Evolutionary conservation across 116 monocot species (phyloP).

Genomic region (Iris pallida): DNA sequence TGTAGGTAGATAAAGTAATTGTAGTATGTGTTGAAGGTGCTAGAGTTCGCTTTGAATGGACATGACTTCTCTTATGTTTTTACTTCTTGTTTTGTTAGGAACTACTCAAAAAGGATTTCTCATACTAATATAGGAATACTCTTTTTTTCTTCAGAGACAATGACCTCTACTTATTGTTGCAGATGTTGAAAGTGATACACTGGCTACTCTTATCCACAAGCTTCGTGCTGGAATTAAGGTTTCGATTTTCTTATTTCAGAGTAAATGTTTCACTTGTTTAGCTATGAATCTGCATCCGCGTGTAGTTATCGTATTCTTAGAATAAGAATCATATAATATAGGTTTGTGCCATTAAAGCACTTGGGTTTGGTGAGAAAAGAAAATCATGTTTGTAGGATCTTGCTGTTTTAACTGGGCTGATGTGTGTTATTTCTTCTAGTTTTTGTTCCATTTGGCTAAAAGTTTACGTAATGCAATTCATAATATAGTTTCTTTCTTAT

Average conservation of each 20-base stretch:
- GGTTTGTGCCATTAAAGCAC: slow-evolving; percentile 93
- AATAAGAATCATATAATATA: slow-evolving; percentile 4
- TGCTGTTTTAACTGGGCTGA: slow-evolving; percentile 72
- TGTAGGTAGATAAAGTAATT: slow-evolving; percentile 82
- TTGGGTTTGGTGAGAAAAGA: slow-evolving; percentile 92
- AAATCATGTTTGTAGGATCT: slow-evolving; percentile 72
- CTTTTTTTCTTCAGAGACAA: slow-evolving; percentile 52
- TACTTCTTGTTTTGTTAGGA: background rate
- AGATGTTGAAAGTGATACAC: slow-evolving; percentile 84
- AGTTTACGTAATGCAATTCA: background rate
- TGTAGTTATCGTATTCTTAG: slow-evolving; percentile 7
- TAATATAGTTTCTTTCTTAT: background rate
- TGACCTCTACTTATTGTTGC: slow-evolving; percentile 85
- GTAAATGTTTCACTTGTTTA: background rate
- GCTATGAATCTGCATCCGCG: too few species aligned
- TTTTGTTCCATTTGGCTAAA: background rate
- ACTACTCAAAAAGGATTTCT: background rate
- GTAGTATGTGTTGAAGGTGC: slow-evolving; percentile 72
- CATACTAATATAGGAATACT: background rate
- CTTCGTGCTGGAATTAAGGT: slow-evolving; percentile 93
- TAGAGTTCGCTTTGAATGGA: slow-evolving; percentile 88
- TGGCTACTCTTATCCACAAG: slow-evolving; percentile 82
- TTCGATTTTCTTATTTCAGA: slow-evolving; percentile 3
- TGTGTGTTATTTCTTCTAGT: slow-evolving; percentile 31
- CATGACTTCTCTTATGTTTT: background rate